phyloP scores from a whole-genome alignment of 2,329 filamentous ascomycete genomes.

The Neocatenulostroma microsporum region DNA sequence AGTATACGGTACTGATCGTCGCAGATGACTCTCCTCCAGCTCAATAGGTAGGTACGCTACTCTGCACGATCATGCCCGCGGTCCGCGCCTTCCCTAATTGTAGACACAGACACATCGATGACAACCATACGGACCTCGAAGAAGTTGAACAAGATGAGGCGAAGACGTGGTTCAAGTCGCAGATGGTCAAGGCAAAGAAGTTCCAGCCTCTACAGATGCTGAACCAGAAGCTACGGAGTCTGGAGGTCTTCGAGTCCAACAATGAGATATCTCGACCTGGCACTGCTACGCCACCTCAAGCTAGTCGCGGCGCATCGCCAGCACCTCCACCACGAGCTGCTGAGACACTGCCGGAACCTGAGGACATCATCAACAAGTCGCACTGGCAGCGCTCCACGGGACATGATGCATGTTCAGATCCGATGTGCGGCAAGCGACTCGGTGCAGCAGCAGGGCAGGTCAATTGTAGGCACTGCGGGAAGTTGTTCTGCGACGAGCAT shows the following conservation, averaged over 20 bases:
- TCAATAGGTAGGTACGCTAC: conserved; percentile 58
- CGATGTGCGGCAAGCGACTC: conserved; percentile 70
- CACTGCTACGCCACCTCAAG: conserved; percentile 10
- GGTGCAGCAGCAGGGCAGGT: conserved; percentile 74
- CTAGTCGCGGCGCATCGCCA: conserved; percentile 23
- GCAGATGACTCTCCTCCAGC: conserved; percentile 80
- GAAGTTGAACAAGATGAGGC: conserved; percentile 87
- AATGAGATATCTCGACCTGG: conserved; percentile 39
- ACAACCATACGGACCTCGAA: conserved; percentile 81
- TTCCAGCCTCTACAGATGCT: conserved; percentile 87
- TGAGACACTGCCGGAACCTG: conserved; percentile 56
- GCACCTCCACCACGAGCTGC: conserved; percentile 24
- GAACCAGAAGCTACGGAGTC: conserved; percentile 85
- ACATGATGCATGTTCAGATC: conserved; percentile 78
- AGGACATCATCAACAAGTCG: conserved; percentile 76
- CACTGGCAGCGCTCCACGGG: conserved; percentile 79
- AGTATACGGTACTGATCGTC: conserved; percentile 18
- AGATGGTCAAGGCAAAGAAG: conserved; percentile 84
- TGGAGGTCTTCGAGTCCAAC: conserved; percentile 92
- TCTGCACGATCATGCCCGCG: conserved; percentile 7
- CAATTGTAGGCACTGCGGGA: conserved; percentile 89
- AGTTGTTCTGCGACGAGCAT: conserved; percentile 91
- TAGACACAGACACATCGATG: conserved; percentile 77
- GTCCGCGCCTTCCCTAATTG: conserved; percentile 10
- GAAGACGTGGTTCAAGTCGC: conserved; percentile 93